Conservation (phyloP, 1,284 basidiomycete genomes). For the Malassezia japonica region DNA sequence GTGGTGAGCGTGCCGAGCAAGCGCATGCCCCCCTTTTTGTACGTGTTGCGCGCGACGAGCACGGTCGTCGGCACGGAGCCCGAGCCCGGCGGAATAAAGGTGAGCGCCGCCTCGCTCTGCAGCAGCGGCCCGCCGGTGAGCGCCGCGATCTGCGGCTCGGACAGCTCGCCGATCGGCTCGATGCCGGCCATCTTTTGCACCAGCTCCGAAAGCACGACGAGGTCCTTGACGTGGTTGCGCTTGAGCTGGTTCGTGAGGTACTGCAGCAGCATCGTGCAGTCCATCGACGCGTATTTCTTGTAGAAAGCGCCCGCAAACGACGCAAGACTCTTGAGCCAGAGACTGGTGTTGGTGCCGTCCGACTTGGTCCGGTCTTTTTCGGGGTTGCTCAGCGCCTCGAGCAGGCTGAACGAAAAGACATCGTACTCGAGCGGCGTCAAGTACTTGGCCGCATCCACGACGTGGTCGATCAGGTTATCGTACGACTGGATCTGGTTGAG, state of each 20-base stretch:
- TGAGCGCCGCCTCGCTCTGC: slow-evolving; percentile 68
- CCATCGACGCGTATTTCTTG: slow-evolving; percentile 64
- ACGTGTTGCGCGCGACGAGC: slow-evolving; percentile 46
- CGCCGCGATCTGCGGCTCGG: slow-evolving; percentile 74
- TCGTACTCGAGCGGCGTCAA: slow-evolving; percentile 87
- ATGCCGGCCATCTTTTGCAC: slow-evolving; percentile 93
- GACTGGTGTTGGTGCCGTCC: slow-evolving; percentile 79
- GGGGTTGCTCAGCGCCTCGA: slow-evolving; percentile 74
- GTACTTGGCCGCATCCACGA: slow-evolving; percentile 82
- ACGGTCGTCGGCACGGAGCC: slow-evolving; percentile 49
- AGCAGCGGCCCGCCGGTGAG: slow-evolving; percentile 82
- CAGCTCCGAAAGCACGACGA: slow-evolving; percentile 80
- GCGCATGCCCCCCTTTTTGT: slow-evolving; percentile 28
- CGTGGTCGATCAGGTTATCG: slow-evolving; percentile 80
- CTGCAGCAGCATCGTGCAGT: slow-evolving; percentile 71
- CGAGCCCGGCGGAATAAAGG: neutral
- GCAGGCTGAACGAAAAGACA: slow-evolving; percentile 74
- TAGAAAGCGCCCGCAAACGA: slow-evolving; percentile 88
- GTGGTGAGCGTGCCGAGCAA: slow-evolving; percentile 25
- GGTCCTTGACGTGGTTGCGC: slow-evolving; percentile 64
- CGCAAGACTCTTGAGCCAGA: slow-evolving; percentile 79
- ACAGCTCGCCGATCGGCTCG: slow-evolving; percentile 58
- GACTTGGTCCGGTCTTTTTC: slow-evolving; percentile 75
- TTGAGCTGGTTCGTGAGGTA: slow-evolving; percentile 80
- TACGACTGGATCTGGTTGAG: slow-evolving; percentile 94